These are phyloP conservation scores for Acanthamoeba culbertsoni DNA, from an alignment of 208 protist genomes.

Conservation along the genomic window DNA sequence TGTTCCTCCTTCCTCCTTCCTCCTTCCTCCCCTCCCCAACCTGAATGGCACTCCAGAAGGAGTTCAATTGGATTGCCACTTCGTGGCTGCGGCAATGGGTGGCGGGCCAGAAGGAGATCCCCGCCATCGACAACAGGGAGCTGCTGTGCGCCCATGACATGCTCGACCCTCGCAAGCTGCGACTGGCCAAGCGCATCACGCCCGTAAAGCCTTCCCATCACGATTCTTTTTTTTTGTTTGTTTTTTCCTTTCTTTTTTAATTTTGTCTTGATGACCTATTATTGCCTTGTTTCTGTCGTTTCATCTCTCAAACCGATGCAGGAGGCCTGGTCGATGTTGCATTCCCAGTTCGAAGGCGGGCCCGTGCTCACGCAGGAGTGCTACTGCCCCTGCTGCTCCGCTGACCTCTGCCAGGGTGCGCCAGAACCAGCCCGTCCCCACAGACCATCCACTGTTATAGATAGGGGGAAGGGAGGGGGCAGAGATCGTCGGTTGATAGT, in stretches of 20 bases:
- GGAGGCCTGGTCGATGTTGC: slow-evolving; percentile 24
- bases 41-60: not conserved
- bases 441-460: not conserved
- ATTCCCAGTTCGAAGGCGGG: slow-evolving; percentile 7
- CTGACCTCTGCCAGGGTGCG: not conserved
- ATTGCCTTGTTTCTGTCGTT: not conserved
- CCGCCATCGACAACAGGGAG: slow-evolving; percentile 19
- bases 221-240: not conserved
- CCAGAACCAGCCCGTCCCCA: not conserved
- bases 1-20: not conserved
- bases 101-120: not conserved
- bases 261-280: too few species aligned
- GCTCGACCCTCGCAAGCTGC: slow-evolving; percentile 9
- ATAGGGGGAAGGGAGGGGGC: too few species aligned
- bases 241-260: too few species aligned
- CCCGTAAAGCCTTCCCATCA: not conserved
- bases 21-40: not conserved
- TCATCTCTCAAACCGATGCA: not conserved
- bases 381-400: slow-evolving; percentile 9
- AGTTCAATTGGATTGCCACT: slow-evolving; percentile 35
- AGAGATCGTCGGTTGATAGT: too few species aligned
- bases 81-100: slow-evolving; percentile 32
- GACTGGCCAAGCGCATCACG: not conserved
- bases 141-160: slow-evolving; percentile 45
- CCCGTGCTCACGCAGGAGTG: slow-evolving; percentile 42